A percentile compares a stretch with the other conserved stretches of the same genome.
phyloP scores from a whole-genome alignment of 2,329 filamentous ascomycete genomes.

The Alternaria atra region DNA sequence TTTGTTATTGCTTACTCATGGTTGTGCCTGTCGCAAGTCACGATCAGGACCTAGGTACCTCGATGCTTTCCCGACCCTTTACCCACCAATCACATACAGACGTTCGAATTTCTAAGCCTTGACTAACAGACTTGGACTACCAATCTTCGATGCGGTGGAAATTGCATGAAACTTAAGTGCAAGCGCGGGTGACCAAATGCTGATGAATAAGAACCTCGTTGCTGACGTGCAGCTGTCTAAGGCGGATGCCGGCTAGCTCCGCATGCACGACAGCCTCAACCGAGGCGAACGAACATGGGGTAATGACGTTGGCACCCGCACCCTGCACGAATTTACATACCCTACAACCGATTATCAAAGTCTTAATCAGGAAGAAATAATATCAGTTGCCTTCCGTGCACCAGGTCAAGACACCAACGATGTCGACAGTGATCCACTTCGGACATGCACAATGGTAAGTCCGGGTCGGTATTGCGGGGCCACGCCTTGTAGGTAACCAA shows the following conservation, averaged over 20 bases:
- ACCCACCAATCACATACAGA: not conserved
- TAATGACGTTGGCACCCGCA: not conserved
- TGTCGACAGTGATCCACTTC: not conserved
- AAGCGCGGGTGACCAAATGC: slow-evolving; percentile 17
- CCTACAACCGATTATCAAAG: slow-evolving; percentile 31
- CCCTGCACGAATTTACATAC: not conserved
- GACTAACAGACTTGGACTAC: slow-evolving; percentile 15
- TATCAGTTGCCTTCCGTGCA: not conserved
- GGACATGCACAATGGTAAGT: not conserved
- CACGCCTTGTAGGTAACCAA: not conserved
- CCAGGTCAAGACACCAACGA: slow-evolving; percentile 4
- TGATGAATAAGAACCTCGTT: slow-evolving; percentile 30
- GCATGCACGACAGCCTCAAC: slow-evolving; percentile 19
- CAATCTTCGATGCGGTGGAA: not conserved
- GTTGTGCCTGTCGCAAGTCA: not conserved
- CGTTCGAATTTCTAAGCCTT: slow-evolving; percentile 17
- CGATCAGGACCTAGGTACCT: not conserved
- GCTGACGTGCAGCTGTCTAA: slow-evolving; percentile 28
- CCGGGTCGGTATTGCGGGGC: not conserved
- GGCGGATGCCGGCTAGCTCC: slow-evolving; percentile 17
- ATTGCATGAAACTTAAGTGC: not conserved
- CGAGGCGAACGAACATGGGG: slow-evolving; percentile 18
- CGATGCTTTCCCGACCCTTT: not conserved
- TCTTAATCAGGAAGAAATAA: slow-evolving; percentile 18
- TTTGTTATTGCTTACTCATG: not conserved